Evolutionary conservation across 2,329 filamentous ascomycete genomes (phyloP), one percentile per base, ranked within the genome.

Genomic region (Aureobasidium vineae): DNA sequence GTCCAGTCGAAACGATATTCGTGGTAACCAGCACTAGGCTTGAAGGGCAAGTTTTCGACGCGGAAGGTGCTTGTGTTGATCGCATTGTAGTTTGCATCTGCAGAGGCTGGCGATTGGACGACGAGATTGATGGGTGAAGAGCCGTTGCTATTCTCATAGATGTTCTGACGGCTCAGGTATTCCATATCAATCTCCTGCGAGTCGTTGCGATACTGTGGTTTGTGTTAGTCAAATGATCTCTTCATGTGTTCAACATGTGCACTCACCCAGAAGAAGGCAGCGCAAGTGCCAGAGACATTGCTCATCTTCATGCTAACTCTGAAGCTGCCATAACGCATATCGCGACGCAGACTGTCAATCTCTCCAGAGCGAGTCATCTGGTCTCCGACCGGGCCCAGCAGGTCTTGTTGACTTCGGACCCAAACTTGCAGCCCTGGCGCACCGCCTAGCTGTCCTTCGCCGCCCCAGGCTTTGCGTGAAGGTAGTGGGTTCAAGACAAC

Each of bases 171-270:
- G 1, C 89, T 90, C 2, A 93, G 82, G 73, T 92, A 90, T 70
- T 94, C 90, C 77, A 93, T 87, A 74, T 93, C 90, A 71, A 93
- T 91, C 72, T 93, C 90, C 73, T 90, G 87, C 1, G 88, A 89
- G 76, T 93, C 87, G 75, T 92, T 91, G 77, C 85, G 86, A 76
- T 91, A 92, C 89, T 91, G 68, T 45, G 40, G 2, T 41, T 5
- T 43, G 54, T 23, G 52, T 66, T 7, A 61, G 50, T 40, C 0
- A 13, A 1, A n/a, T 31, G 21, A 15, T 33, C 41, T 23, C 0
- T 13, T 1, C 6, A 15, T 10, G 1, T 6, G 7, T 5, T 8
- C n/a, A 41, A 11, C 49, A n/a, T 33, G 15, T n/a, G 16, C 52
- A 68, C 77, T 66, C 77, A 90, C 88, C 86, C 89, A 94, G 77